Evolutionary conservation across 2,329 filamentous ascomycete species (phyloP).

Genomic region (Myriosclerotinia scirpicola): DNA sequence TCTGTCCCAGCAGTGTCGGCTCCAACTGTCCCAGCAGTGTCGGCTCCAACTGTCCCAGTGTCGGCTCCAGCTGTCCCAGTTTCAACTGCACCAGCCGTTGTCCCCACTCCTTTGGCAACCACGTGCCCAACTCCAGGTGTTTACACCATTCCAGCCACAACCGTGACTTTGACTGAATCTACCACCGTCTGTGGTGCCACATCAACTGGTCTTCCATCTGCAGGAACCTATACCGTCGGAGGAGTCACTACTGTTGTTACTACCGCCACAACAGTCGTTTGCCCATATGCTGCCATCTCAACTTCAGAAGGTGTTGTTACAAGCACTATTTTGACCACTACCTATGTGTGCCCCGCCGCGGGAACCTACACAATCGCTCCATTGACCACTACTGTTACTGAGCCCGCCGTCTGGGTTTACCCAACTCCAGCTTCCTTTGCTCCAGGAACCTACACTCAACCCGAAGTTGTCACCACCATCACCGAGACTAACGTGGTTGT

Average conservation of each 20-base stretch:
- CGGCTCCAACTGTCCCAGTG: not conserved
- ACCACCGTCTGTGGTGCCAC: slow-evolving; percentile 66
- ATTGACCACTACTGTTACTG: slow-evolving; percentile 59
- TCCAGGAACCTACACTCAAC: slow-evolving; percentile 72
- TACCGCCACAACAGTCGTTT: slow-evolving; percentile 65
- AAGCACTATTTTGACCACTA: slow-evolving; percentile 67
- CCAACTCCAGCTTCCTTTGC: slow-evolving; percentile 63
- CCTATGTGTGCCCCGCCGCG: slow-evolving; percentile 69
- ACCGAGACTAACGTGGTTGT: slow-evolving; percentile 67
- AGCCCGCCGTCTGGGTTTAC: slow-evolving; percentile 59
- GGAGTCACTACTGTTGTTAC: slow-evolving; percentile 71
- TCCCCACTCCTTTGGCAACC: slow-evolving; percentile 51
- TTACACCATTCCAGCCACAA: slow-evolving; percentile 75
- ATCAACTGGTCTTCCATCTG: slow-evolving; percentile 58
- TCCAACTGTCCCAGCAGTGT: not conserved
- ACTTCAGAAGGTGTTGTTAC: slow-evolving; percentile 60
- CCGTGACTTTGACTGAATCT: slow-evolving; percentile 63
- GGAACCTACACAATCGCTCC: slow-evolving; percentile 76
- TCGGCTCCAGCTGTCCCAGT: slow-evolving; percentile 17
- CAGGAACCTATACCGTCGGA: slow-evolving; percentile 67
- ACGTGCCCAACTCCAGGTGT: slow-evolving; percentile 65
- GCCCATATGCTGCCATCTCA: slow-evolving; percentile 66
- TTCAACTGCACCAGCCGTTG: slow-evolving; percentile 42
- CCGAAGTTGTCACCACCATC: slow-evolving; percentile 65
- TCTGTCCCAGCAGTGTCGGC: slow-evolving; percentile 2